Evolutionary conservation across 371 early-diverging fungal species (phyloP), one percentile per base, ranked within the genome.

Genomic region (Mortierella sp.): DNA sequence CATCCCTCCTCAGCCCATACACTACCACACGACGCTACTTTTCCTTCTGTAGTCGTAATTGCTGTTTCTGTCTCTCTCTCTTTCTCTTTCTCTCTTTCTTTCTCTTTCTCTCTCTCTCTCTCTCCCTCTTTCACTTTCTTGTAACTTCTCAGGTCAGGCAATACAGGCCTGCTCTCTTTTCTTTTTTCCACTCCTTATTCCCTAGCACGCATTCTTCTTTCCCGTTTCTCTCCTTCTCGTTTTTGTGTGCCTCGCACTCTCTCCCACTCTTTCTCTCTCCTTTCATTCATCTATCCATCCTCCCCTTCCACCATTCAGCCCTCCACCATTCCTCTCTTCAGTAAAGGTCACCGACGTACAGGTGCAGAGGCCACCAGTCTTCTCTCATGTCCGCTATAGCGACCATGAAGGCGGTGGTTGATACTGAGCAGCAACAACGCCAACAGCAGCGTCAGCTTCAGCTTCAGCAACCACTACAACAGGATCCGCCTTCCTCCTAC

Each of bases 401-500:
- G 11, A 66, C 62, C 44, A 62, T 56, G 62, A 57, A 62, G 62
- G 74, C 19, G 52, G 16, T 57, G 30, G 19, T 55, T 26, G 64
- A 73, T 28, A 37, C 21, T n/a, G 59, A 73, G 29, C 61, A 52
- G 44, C 64, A 53, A 19, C n/a, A 21, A 43, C 63, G 7, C 64
- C 57, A 28, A 64, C 52, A 45, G 26, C 46, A 21, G 56, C 47
- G 7, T 48, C 60, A 19, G 47, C 44, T 11, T 5, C 51, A 12
- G 15, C n/a, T 11, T 7, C 46, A n/a, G 25, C 28, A 30, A 18
- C 57, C 29, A 21, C 28, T 37, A 23, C 60, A 43, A 23, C 53
- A n/a, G 15, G 61, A 29, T 72, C 80, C 65, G 73, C 81, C 46
- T 73, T 66, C 64, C 51, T 75, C 61, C 52, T 58, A n/a, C 50